phyloP scores from a whole-genome alignment of 345 rosid genomes.

The Camelina neglecta region DNA sequence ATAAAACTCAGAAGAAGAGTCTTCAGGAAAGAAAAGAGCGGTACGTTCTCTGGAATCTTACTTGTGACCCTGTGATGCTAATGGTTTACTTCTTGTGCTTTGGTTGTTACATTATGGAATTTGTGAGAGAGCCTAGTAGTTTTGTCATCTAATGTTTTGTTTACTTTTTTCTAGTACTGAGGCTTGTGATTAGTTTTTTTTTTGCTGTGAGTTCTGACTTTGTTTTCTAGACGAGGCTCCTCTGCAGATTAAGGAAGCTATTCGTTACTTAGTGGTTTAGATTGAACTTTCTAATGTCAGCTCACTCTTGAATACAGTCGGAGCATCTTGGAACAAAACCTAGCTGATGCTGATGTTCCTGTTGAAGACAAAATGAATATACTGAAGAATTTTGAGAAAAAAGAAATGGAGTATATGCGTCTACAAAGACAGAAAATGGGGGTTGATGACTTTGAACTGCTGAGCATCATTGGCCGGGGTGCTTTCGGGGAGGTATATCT shows the following conservation, averaged over 20 bases:
- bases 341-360: conserved; percentile 56
- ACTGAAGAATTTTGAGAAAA: conserved; percentile 50
- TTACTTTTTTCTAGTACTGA: neutral
- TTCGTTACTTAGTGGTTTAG: conserved; percentile 19
- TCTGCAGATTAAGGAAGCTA: neutral
- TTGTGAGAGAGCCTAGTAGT: neutral
- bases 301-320: conserved; percentile 45
- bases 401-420: conserved; percentile 56
- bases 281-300: conserved; percentile 20
- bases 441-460: conserved; percentile 55
- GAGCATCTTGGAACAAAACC: conserved; percentile 50
- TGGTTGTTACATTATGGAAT: conserved; percentile 12
- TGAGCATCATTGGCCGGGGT: conserved; percentile 59
- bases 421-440: conserved; percentile 55
- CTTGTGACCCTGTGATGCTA: neutral
- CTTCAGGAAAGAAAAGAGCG: conserved; percentile 57
- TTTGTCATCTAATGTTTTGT: neutral
- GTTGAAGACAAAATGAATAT: conserved; percentile 52
- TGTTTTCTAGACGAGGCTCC: neutral
- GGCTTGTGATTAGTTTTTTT: neutral
- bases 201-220: neutral
- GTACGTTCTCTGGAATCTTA: conserved; percentile 26
- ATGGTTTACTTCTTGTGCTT: neutral
- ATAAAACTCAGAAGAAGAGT: conserved; percentile 53
- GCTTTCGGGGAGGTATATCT: conserved; percentile 58